Conservation (phyloP, 139 green algal genomes). For the Tetratostichococcus sp. region DNA sequence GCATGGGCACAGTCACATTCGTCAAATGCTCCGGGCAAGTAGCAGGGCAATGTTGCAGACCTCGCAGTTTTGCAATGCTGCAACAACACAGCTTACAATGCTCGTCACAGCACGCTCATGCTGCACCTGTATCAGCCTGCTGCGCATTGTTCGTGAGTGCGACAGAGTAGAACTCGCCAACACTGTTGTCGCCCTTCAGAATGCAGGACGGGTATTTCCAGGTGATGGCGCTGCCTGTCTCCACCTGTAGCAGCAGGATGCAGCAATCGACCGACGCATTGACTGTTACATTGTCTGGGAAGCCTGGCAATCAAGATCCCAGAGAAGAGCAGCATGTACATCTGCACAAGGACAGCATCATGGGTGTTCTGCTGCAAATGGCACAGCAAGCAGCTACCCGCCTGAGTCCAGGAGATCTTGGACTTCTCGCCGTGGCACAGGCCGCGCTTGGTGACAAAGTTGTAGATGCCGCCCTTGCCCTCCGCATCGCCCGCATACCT, state of each 20-base stretch:
- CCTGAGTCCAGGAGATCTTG: conserved; percentile 99
- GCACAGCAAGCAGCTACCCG: conserved; percentile 10
- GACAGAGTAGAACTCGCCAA: conserved; percentile 98
- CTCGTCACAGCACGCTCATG: too few relatives aligned
- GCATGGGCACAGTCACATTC: neutral
- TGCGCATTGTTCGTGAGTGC: conserved; percentile 97
- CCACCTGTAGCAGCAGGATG: conserved; percentile 80
- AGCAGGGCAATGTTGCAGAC: too few relatives aligned
- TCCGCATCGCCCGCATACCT: conserved; percentile 89
- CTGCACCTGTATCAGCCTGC: conserved; percentile 48
- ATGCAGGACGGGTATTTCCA: conserved; percentile 98
- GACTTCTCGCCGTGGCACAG: conserved; percentile 86
- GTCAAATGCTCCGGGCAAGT: too few relatives aligned
- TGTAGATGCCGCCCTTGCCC: conserved; percentile 96
- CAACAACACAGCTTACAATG: too few relatives aligned
- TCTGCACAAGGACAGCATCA: too few relatives aligned
- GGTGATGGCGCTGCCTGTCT: conserved; percentile 96
- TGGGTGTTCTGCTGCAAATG: neutral
- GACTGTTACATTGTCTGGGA: too few relatives aligned
- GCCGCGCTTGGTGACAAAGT: conserved; percentile 99
- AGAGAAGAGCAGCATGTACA: too few relatives aligned
- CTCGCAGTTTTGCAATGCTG: too few relatives aligned
- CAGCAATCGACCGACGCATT: too few relatives aligned
- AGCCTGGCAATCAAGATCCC: too few relatives aligned
- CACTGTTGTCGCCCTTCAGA: conserved; percentile 86